These are phyloP conservation scores for Leptoxyphium fumago DNA, from an alignment of 2,329 filamentous ascomycete species.

Conservation along the genomic window DNA sequence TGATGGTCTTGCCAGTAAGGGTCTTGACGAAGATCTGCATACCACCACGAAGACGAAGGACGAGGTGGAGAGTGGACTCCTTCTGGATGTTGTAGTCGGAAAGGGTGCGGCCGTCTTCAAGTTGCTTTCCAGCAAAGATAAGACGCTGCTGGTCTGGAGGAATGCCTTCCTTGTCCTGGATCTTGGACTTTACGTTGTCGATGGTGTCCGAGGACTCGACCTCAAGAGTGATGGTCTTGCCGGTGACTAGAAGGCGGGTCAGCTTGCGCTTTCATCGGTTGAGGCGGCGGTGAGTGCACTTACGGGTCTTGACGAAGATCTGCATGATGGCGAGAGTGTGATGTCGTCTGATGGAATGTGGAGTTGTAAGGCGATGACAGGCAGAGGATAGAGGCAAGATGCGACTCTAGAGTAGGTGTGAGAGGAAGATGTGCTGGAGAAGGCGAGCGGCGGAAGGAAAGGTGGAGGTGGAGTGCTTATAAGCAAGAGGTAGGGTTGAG, in stretches of 20 bases:
- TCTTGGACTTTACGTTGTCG: conserved; percentile 94
- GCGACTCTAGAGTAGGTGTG: neutral
- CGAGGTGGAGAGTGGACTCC: conserved; percentile 52
- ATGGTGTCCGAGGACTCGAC: conserved; percentile 70
- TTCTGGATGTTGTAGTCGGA: conserved; percentile 87
- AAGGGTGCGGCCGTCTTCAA: conserved; percentile 84
- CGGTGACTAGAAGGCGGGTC: conserved; percentile 37
- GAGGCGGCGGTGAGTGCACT: conserved; percentile 28
- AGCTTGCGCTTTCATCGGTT: conserved; percentile 16
- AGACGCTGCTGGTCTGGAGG: conserved; percentile 91
- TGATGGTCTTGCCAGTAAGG: conserved; percentile 78
- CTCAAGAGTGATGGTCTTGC: conserved; percentile 54
- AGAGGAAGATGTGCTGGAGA: neutral
- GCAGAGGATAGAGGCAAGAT: neutral
- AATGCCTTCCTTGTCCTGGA: conserved; percentile 95
- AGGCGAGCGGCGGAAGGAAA: neutral
- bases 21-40: conserved; percentile 47
- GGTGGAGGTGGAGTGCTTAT: neutral
- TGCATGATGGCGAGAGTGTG: conserved; percentile 47
- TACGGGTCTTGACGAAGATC: conserved; percentile 96
- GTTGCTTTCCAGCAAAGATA: conserved; percentile 92
- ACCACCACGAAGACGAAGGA: conserved; percentile 46
- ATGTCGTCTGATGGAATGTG: conserved; percentile 8
- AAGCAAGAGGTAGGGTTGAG: neutral
- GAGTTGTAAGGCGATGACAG: conserved; percentile 5